Conservation (phyloP, 106 monocot species). For the Xerophyta viscosa region DNA sequence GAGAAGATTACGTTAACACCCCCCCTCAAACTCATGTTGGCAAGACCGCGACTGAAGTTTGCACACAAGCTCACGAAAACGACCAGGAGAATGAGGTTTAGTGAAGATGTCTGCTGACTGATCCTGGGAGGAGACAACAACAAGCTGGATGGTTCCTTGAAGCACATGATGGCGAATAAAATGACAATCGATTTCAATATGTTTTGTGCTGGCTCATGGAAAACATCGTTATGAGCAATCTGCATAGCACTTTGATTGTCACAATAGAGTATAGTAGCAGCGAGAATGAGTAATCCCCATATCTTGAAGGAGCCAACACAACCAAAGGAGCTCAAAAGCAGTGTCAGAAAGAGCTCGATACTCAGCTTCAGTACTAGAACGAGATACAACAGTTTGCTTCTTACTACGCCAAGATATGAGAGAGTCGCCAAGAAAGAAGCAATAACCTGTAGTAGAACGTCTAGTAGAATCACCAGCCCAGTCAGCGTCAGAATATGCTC, state of each 20-base stretch:
- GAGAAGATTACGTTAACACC: too few species aligned
- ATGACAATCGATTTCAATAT: background rate
- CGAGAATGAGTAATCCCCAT: background rate
- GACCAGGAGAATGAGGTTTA: background rate
- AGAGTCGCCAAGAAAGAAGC: background rate
- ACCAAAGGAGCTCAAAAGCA: background rate
- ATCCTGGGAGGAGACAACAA: too few species aligned
- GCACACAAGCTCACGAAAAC: too few species aligned
- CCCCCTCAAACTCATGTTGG: too few species aligned
- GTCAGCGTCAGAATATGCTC: background rate
- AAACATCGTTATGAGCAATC: too few species aligned
- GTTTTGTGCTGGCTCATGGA: too few species aligned
- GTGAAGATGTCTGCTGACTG: conserved; percentile 5
- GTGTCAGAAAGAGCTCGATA: background rate
- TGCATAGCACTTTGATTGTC: too few species aligned
- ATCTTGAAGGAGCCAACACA: background rate
- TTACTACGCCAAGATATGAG: background rate
- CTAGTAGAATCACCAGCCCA: conserved; percentile 3
- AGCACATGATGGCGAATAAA: background rate
- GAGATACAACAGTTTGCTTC: too few species aligned
- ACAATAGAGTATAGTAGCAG: background rate
- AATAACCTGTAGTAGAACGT: conserved; percentile 2
- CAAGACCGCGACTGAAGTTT: too few species aligned
- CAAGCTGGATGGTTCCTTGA: too few species aligned
- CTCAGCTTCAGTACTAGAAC: background rate